Percentiles rank a stretch among this genome's conserved stretches.
phyloP scores from a whole-genome alignment of 805 yeast species.

The Brettanomyces sp. region DNA sequence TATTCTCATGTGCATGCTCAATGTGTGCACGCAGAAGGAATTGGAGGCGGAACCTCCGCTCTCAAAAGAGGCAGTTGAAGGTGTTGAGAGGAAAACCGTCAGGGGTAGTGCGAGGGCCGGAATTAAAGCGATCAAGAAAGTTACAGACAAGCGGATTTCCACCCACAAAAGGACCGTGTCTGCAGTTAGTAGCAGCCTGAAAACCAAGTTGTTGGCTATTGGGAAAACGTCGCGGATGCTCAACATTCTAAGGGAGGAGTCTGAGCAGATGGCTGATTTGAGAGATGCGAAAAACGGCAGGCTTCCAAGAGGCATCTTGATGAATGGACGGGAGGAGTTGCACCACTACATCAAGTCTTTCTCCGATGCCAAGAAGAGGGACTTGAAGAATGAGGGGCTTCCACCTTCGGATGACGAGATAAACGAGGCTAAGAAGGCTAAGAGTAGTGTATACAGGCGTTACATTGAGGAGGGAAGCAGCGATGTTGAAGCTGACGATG shows the following conservation, averaged over 20 bases:
- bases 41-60: conserved; percentile 1
- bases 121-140: background rate
- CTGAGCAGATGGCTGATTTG: conserved; percentile 75
- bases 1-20: conserved; percentile 79
- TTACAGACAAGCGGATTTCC: background rate
- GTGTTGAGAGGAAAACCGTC: background rate
- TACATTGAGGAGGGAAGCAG: conserved; percentile 22
- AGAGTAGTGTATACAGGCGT: conserved; percentile 32
- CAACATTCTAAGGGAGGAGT: conserved; percentile 76
- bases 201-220: conserved; percentile 82
- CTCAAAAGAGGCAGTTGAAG: background rate
- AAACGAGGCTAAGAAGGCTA: conserved; percentile 33
- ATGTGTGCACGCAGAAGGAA: conserved; percentile 39
- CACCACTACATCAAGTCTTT: conserved; percentile 59
- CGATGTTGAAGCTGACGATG: conserved; percentile 5
- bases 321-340: conserved; percentile 77
- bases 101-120: background rate
- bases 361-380: conserved; percentile 76
- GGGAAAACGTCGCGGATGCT: conserved; percentile 92
- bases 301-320: conserved; percentile 77
- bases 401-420: conserved; percentile 72
- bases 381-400: conserved; percentile 73
- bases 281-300: conserved; percentile 66
- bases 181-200: conserved; percentile 30
- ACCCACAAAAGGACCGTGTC: background rate